Conservation (phyloP, 2,329 filamentous ascomycete genomes). For the Akanthomyces lecanii region DNA sequence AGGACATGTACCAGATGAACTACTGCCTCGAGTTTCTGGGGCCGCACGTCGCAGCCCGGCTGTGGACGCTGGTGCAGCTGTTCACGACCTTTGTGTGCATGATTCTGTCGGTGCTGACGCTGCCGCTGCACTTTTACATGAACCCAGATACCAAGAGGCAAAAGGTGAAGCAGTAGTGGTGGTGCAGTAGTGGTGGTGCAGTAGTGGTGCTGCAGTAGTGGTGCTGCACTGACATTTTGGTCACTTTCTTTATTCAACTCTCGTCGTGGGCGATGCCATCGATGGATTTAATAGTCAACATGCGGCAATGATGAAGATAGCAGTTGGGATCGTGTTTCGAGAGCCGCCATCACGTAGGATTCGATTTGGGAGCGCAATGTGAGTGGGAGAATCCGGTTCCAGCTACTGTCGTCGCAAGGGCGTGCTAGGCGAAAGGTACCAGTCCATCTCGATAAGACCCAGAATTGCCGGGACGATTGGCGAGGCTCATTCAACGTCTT, state of each 20-base stretch:
- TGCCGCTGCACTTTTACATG: slow-evolving; percentile 33
- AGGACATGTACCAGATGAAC: slow-evolving; percentile 76
- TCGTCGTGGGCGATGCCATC: not conserved
- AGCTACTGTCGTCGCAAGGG: not conserved
- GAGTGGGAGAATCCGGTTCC: not conserved
- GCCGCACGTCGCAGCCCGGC: slow-evolving; percentile 52
- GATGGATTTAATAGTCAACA: not conserved
- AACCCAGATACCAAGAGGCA: slow-evolving; percentile 23
- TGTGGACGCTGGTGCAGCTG: slow-evolving; percentile 58
- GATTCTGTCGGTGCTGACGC: slow-evolving; percentile 45
- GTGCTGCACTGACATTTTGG: too few relatives aligned
- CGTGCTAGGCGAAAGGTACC: not conserved
- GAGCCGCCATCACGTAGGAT: not conserved
- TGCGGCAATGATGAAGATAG: not conserved
- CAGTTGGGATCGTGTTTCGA: not conserved
- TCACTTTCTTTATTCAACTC: too few relatives aligned
- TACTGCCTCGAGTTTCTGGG: slow-evolving; percentile 71
- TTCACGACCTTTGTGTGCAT: slow-evolving; percentile 62
- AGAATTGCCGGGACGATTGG: not conserved
- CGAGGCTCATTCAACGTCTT: not conserved
- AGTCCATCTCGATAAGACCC: not conserved
- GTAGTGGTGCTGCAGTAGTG: not conserved
- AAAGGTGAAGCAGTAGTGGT: slow-evolving; percentile 8
- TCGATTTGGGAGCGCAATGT: too few relatives aligned
- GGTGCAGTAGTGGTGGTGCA: not conserved